Evolutionary conservation across 257 asterid species (phyloP), one percentile per base, ranked within the genome.

Genomic region (Gentiana dahurica): DNA sequence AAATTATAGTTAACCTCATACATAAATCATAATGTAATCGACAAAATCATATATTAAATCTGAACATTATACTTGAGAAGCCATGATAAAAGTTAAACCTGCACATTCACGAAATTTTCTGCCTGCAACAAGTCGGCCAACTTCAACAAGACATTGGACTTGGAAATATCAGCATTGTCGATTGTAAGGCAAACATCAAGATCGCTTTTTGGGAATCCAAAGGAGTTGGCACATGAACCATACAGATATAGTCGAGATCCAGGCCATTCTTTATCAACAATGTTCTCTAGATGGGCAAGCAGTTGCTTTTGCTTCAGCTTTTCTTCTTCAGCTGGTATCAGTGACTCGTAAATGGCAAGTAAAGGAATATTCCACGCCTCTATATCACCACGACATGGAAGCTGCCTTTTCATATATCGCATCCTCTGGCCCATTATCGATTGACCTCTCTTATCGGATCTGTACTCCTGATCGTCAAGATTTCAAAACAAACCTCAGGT

Each of bases 181-280:
- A 88, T 79, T 38, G 71, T 74, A 58, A 92, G 95, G 75, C 98
- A 92, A 68, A 92, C 73, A 76, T 92, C 98, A 55, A 92, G 71
- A 49, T 92, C 97, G 12, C 98, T 92, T 64, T 92, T 88, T 3
- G 95, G 67, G 71, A 92, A 92, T 52, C 95, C 97, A 73, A 92
- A 92, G 39, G 97, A 87, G 75, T 92, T 92, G 63, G 93, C 95
- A 72, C 98, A 92, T 58, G 98, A 92, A 61, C 97, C 98, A 75
- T 92, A 88, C 47, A 88, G 84, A 66, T 72, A 64, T 55, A 92
- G 71, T 41, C 75, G 82, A 74, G 98, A 94, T 57, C 70, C 78
- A 37, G 97, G 98, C 93, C 93, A 92, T 64, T 83, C 94, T 75
- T 76, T 78, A 63, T 64, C 47, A 57, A 85, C 91, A 72, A 81